These are phyloP conservation scores for Neopestalotiopsis sp. DNA, from an alignment of 2,329 filamentous ascomycete species.

Conservation along the genomic window DNA sequence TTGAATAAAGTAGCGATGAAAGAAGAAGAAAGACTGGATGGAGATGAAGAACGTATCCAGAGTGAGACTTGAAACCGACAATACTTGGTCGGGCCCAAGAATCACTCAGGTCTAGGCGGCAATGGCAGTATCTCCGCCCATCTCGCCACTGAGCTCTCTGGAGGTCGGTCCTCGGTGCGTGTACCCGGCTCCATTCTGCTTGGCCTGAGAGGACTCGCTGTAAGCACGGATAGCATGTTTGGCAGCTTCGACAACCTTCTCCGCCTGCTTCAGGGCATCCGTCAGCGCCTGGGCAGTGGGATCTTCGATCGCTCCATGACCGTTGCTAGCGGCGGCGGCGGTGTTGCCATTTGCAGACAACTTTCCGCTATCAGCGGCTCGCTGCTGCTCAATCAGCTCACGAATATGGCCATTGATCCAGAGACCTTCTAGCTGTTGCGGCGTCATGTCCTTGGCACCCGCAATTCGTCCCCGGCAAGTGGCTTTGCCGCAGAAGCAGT, in stretches of 20 bases:
- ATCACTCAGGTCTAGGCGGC: slow-evolving; percentile 4
- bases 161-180: slow-evolving; percentile 53
- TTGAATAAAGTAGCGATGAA: neutral
- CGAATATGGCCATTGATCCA: slow-evolving; percentile 69
- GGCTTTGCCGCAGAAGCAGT: slow-evolving; percentile 63
- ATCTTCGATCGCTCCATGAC: slow-evolving; percentile 32
- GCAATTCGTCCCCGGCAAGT: slow-evolving; percentile 66
- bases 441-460: slow-evolving; percentile 66
- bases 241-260: slow-evolving; percentile 52
- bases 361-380: slow-evolving; percentile 21
- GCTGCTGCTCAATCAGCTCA: slow-evolving; percentile 53
- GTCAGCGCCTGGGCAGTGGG: slow-evolving; percentile 47
- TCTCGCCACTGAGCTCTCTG: slow-evolving; percentile 63
- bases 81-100: neutral
- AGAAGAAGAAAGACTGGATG: neutral
- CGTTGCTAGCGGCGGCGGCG: slow-evolving; percentile 1
- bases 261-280: slow-evolving; percentile 49
- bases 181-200: slow-evolving; percentile 8
- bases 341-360: slow-evolving; percentile 25
- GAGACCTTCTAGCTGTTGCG: slow-evolving; percentile 57
- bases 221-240: slow-evolving; percentile 48
- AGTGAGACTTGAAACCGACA: neutral
- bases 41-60: neutral
- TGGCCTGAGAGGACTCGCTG: slow-evolving; percentile 24
- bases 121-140: slow-evolving; percentile 62